Evolutionary conservation across 2,329 filamentous ascomycete species (phyloP).

Genomic region (Fusarium verrucosum): DNA sequence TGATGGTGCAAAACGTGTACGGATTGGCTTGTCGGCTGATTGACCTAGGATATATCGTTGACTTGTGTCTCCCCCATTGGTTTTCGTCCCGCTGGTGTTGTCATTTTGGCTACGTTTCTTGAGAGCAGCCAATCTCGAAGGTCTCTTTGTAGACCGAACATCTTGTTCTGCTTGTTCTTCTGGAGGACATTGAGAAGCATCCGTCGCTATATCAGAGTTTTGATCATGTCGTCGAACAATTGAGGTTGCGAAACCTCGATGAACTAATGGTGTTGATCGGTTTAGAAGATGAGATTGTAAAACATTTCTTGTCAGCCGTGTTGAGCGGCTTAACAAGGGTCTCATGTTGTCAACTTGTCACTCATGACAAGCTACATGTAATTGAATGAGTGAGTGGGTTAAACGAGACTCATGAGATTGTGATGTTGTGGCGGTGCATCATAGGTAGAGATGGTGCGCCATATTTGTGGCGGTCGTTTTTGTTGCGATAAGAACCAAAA

Average conservation of each 20-base stretch:
- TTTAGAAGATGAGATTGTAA: neutral
- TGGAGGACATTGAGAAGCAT: neutral
- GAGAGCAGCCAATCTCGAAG: slow-evolving; percentile 38
- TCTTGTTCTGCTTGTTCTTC: neutral
- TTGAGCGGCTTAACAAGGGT: slow-evolving; percentile 22
- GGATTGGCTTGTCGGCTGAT: slow-evolving; percentile 63
- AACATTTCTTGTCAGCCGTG: slow-evolving; percentile 18
- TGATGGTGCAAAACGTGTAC: slow-evolving; percentile 88
- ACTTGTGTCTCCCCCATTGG: neutral
- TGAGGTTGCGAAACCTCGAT: slow-evolving; percentile 28
- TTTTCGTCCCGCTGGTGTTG: neutral
- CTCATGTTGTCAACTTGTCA: slow-evolving; percentile 33
- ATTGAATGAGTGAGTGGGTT: slow-evolving; percentile 8
- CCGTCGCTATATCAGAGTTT: neutral
- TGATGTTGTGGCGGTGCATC: slow-evolving; percentile 25
- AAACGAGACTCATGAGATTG: slow-evolving; percentile 28
- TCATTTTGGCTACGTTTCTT: slow-evolving; percentile 30
- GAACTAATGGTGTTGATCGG: neutral
- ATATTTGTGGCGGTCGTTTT: slow-evolving; percentile 24
- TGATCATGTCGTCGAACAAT: slow-evolving; percentile 11
- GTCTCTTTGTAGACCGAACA: neutral
- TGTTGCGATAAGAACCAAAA: slow-evolving; percentile 22
- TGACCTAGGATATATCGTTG: slow-evolving; percentile 49
- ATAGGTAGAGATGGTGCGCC: slow-evolving; percentile 16
- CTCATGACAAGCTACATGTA: slow-evolving; percentile 33